phyloP scores from a whole-genome alignment of 176 grass and related monocot genomes.

The Calamus simplicifolius region DNA sequence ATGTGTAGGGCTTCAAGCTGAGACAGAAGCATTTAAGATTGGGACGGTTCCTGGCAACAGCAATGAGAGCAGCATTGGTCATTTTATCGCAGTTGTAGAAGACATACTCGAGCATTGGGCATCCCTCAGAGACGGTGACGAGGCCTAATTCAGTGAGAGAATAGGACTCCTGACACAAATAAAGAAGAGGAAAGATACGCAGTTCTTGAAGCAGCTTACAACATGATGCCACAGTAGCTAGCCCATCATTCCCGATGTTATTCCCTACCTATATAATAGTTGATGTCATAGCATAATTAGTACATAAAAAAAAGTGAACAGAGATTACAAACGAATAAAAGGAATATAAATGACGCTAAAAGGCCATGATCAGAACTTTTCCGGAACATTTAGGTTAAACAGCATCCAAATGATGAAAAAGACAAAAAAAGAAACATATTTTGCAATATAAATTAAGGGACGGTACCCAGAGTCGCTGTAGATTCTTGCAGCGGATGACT shows the following conservation, averaged over 20 bases:
- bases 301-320: not conserved
- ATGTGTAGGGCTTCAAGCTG: constrained; percentile 51
- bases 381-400: not conserved
- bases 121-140: constrained; percentile 47
- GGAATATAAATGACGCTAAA: too few relatives aligned
- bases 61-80: constrained; percentile 57
- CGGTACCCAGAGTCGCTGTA: constrained; percentile 45
- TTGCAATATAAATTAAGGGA: too few relatives aligned
- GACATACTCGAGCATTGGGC: constrained; percentile 55
- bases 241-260: constrained; percentile 48
- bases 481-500: constrained; percentile 53
- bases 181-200: constrained; percentile 58
- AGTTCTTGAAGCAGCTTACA: constrained; percentile 65
- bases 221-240: constrained; percentile 48
- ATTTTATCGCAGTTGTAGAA: constrained; percentile 59
- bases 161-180: constrained; percentile 22
- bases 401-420: not conserved
- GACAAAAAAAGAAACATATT: not conserved
- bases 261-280: constrained; percentile 53
- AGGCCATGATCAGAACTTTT: too few relatives aligned
- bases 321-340: not conserved
- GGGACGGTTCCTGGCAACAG: constrained; percentile 50
- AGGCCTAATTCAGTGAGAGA: constrained; percentile 64
- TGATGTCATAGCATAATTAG: too few relatives aligned
- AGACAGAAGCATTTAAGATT: constrained; percentile 59